phyloP scores from a whole-genome alignment of 257 asterid genomes.

The Rhazya stricta region DNA sequence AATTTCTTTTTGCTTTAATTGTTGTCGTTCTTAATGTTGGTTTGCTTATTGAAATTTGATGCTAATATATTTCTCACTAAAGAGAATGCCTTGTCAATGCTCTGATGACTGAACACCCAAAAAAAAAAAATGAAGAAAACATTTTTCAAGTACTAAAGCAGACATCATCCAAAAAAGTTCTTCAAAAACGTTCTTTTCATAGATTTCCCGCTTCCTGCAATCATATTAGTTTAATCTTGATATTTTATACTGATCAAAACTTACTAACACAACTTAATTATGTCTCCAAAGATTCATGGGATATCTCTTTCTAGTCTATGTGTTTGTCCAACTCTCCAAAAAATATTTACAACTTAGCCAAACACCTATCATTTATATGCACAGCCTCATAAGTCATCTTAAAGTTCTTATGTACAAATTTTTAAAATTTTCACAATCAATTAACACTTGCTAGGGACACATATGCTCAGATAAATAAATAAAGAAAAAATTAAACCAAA shows the following conservation, averaged over 20 bases:
- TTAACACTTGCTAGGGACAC: too few species aligned
- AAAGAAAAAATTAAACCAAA: too few species aligned
- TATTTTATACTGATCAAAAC: not conserved
- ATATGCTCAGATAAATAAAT: too few species aligned
- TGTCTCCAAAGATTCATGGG: slow-evolving; percentile 78
- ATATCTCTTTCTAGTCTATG: slow-evolving; percentile 78
- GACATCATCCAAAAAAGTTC: not conserved
- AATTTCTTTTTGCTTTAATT: not conserved
- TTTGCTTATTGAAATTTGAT: not conserved
- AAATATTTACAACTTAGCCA: too few species aligned
- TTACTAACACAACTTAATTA: slow-evolving; percentile 18
- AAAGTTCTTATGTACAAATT: too few species aligned
- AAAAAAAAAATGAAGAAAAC: too few species aligned
- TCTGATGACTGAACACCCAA: not conserved
- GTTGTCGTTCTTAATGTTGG: not conserved
- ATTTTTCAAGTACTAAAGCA: not conserved
- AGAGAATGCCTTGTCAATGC: not conserved
- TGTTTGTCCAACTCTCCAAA: slow-evolving; percentile 72
- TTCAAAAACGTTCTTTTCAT: not conserved
- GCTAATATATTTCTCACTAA: not conserved
- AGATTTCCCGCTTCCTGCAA: slow-evolving; percentile 1
- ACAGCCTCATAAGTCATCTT: too few species aligned
- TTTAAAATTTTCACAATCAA: too few species aligned
- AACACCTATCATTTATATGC: too few species aligned
- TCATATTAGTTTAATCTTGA: not conserved